phyloP scores from a whole-genome alignment of 75 land plant genomes.

The Selaginella tamariscina region DNA sequence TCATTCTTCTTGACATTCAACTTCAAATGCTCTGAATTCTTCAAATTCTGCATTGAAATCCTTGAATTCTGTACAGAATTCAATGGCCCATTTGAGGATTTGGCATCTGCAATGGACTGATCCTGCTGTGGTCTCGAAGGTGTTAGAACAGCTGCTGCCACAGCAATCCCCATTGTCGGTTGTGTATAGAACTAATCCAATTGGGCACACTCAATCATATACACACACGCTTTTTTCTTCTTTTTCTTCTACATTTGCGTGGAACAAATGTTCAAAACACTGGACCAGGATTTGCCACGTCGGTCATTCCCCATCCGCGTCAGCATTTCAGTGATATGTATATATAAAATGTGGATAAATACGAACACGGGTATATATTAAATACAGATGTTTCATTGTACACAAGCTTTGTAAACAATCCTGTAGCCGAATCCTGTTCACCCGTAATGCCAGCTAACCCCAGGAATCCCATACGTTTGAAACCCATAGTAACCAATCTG shows the following conservation, averaged over 20 bases:
- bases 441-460: not conserved
- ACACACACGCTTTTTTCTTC: no score
- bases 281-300: not conserved
- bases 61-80: not conserved
- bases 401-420: no score
- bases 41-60: no score
- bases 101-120: not conserved
- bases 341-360: no score
- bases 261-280: not conserved
- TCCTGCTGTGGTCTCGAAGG: not conserved
- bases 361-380: no score
- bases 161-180: not conserved
- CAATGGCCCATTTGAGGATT: not conserved
- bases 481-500: not conserved
- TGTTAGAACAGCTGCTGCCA: not conserved
- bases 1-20: constrained; percentile 13
- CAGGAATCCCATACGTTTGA: not conserved
- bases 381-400: no score
- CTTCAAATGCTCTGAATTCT: no score
- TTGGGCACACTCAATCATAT: no score
- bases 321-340: no score
- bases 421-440: not conserved
- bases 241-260: no score
- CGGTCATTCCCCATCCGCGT: not conserved
- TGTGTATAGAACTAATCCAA: no score